Percentiles rank a stretch among this genome's conserved stretches.
phyloP scores from a whole-genome alignment of 345 rosid species.

The Eucalyptus dawsonii region DNA sequence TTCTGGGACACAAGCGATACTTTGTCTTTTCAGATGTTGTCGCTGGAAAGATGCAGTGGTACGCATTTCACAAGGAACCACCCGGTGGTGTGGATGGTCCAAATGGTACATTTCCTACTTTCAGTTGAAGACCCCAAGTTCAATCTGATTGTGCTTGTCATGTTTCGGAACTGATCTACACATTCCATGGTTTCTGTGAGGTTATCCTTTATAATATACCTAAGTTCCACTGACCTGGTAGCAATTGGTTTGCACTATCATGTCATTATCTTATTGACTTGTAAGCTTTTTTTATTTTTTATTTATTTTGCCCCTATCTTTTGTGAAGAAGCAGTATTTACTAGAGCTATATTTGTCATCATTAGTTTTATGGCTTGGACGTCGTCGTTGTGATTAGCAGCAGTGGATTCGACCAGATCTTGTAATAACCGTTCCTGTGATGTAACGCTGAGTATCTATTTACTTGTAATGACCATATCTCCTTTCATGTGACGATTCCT shows the following conservation, averaged over 20 bases:
- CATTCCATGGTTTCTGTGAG: neutral
- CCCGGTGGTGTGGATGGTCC: conserved; percentile 71
- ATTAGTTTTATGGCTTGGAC: neutral
- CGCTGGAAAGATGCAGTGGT: conserved; percentile 99
- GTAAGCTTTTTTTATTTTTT: neutral
- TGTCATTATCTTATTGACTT: neutral
- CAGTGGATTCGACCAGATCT: neutral
- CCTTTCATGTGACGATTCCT: neutral
- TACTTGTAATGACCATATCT: neutral
- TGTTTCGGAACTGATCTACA: neutral
- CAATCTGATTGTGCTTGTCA: neutral
- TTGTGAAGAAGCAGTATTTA: neutral
- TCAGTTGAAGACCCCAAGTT: neutral
- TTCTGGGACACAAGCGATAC: conserved; percentile 85
- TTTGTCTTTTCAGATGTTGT: conserved; percentile 90
- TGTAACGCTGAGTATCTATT: neutral
- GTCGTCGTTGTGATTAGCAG: neutral
- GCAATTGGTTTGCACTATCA: neutral
- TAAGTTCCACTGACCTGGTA: neutral
- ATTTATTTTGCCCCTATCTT: neutral
- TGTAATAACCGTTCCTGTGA: neutral
- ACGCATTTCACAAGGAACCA: conserved; percentile 86
- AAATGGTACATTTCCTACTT: conserved; percentile 17
- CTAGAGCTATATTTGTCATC: neutral
- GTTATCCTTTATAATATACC: neutral